Evolutionary conservation across 768 basidiomycete species (phyloP), one percentile per base, ranked within the genome.

Genomic region (Scleroderma citrinum): DNA sequence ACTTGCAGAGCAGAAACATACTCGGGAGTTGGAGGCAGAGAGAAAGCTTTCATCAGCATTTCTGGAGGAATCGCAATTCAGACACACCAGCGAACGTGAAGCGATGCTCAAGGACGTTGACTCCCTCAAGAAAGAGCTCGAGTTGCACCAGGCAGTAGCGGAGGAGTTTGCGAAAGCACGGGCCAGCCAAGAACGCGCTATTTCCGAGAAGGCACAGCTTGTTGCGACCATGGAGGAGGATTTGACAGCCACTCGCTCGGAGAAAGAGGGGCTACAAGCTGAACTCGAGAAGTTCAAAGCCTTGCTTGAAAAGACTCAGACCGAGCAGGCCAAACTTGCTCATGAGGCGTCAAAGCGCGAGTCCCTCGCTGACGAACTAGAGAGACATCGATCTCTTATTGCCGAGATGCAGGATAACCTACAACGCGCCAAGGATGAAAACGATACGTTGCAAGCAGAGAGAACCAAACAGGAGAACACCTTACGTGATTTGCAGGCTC

Each of bases 371-470:
- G 75, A 77, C 19, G 88, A 93, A 59, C 71, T 92, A 30, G 88
- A 92, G 57, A 80, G 75, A 31, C 86, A 89, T 64, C 86, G 87
- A 21, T 83, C 82, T 8, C 72, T 82, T 24, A 72, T 92, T 14
- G 82, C 83, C 21, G 89, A 92, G 57, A 69, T 85, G 64, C 88
- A 91, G 56, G 83, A 85, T 52, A 82, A 78, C 54, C 70, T 92
- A 21, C 87, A 89, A 64, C 80, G 77, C 40, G 80, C 82, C 59
- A 87, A 87, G 69, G 85, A 91, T 58, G 88, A 91, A 69, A 87
- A 87, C 65, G 91, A 89, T 61, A 73, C 59, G 14, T 71, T 93
- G 14, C 87, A 84, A 51, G 71, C 76, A 8, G 89, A 93, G 70
- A 87, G 82, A 68, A 71, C 53, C 54, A 80, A 76, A 43, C 81